phyloP scores from a whole-genome alignment of 441 rosid species.

The Brassica hybrid region DNA sequence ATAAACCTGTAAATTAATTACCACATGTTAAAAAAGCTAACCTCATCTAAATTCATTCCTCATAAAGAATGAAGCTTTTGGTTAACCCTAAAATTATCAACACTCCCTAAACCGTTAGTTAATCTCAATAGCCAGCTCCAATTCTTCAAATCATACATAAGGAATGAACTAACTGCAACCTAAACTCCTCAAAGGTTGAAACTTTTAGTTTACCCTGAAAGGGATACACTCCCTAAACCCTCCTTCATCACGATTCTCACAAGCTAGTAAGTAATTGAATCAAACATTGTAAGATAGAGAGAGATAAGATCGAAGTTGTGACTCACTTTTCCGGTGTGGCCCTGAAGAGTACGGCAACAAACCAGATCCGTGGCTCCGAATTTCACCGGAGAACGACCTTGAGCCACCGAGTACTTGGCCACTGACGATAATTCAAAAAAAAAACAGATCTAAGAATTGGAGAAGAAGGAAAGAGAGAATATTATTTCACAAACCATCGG shows the following conservation, averaged over 20 bases:
- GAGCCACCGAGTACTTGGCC: slow-evolving; percentile 48
- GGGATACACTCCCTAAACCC: neutral
- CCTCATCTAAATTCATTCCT: neutral
- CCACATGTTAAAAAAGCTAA: neutral
- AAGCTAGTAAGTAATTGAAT: too few species aligned
- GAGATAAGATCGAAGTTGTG: neutral
- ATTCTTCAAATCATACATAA: neutral
- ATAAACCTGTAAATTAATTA: slow-evolving; percentile 65
- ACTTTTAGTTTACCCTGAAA: too few species aligned
- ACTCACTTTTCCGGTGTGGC: slow-evolving; percentile 92
- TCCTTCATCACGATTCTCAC: too few species aligned
- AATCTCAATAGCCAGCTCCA: neutral
- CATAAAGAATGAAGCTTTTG: slow-evolving; percentile 13
- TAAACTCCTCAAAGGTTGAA: too few species aligned
- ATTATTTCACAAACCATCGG: slow-evolving; percentile 60
- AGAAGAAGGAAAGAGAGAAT: neutral
- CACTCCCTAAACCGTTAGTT: neutral
- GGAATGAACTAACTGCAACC: neutral
- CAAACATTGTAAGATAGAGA: neutral
- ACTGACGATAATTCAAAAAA: slow-evolving; percentile 50
- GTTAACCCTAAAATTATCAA: neutral
- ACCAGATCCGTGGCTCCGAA: too few species aligned
- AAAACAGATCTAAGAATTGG: slow-evolving; percentile 41
- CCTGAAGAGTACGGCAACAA: slow-evolving; percentile 84
- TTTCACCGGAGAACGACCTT: too few species aligned